Base-by-base conservation (phyloP, 208 protist genomes). In the Leishmania martiniquensis region DNA sequence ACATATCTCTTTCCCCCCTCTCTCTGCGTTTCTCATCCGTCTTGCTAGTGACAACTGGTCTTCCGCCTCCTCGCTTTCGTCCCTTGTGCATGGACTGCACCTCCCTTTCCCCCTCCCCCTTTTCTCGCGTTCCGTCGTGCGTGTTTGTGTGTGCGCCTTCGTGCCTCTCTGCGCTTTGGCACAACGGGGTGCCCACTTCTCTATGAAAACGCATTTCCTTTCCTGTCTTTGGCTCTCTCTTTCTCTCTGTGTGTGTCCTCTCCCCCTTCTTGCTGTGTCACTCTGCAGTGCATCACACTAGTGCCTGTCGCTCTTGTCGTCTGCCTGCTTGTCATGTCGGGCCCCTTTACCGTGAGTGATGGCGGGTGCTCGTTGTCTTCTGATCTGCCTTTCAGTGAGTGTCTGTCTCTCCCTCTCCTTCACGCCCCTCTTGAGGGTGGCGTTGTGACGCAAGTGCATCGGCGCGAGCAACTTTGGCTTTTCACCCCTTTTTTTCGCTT, bases 291-390 rank as follows among this genome's bases (percentile, higher is more conserved):
- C 22, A 34, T 32, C 25, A 49, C 63, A 49, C 3, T 7, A 25
- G 63, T 57, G 52, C 22, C 52, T 57, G 52, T 57, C 29, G 52
- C 6, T 57, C 22, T 57, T 57, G 5, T 4, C 51, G 52, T 57
- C n/a, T n/a, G n/a, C n/a, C n/a, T n/a, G n/a, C n/a, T n/a, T n/a
- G n/a, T n/a, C n/a, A n/a, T n/a, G n/a, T n/a, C n/a, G n/a, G n/a
- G n/a, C n/a, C n/a, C n/a, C n/a, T n/a, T n/a, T n/a, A n/a, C n/a
- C n/a, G n/a, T n/a, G n/a, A n/a, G n/a, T n/a, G n/a, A n/a, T n/a
- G n/a, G n/a, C n/a, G 49, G 13, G 49, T 72, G 17, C 13, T 29
- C 44, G 34, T 76, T 78, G 25, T 76, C 54, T 78, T 78, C 67
- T 72, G 57, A 29, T 20, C 25, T 37, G 57, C 57, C 12, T 25